A percentile compares a stretch with the other conserved stretches of the same genome.
These are phyloP conservation scores for Solanum appendiculatum DNA, from an alignment of 257 asterid species.

Conservation along the genomic window DNA sequence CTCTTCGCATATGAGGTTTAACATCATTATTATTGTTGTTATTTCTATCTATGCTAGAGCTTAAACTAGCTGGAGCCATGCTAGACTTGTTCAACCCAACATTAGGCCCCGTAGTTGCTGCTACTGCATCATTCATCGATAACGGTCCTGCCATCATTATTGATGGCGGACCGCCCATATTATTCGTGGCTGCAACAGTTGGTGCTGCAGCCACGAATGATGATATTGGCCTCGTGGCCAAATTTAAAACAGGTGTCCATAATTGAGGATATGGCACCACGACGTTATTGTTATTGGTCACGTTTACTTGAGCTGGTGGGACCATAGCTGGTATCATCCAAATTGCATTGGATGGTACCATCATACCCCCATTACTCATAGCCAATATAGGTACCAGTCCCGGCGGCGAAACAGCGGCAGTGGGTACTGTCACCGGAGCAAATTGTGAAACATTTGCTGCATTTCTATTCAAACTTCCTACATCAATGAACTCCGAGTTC, in stretches of 20 bases:
- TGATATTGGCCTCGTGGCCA: neutral
- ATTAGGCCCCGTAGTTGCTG: neutral
- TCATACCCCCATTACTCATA: neutral
- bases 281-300: neutral
- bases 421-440: neutral
- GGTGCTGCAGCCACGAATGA: neutral
- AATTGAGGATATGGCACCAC: neutral
- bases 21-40: neutral
- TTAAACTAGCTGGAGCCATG: neutral
- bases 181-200: neutral
- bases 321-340: neutral
- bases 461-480: neutral
- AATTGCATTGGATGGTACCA: conserved; percentile 1
- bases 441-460: neutral
- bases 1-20: neutral
- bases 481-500: neutral
- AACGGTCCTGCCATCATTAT: neutral
- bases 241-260: neutral
- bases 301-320: neutral
- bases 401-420: neutral
- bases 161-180: neutral
- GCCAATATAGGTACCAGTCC: neutral
- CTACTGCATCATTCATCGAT: neutral
- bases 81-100: neutral
- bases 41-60: neutral